Evolutionary conservation across 2,329 filamentous ascomycete species (phyloP).

Genomic region (Raffaelea ambrosiae): DNA sequence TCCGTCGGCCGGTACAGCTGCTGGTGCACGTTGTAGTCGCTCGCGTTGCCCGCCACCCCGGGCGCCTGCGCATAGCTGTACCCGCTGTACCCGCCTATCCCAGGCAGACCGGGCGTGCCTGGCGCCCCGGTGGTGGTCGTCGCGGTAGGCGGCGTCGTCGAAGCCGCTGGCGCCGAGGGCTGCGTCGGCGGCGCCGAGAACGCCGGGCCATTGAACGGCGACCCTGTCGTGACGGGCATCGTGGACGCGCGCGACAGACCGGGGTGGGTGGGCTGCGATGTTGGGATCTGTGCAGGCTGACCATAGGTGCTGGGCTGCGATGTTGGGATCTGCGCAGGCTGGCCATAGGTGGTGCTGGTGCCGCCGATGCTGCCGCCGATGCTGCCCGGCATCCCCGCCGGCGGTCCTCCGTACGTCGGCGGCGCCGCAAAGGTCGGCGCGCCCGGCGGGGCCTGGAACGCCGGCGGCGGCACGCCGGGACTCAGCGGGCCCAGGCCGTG

Average conservation of each 20-base stretch:
- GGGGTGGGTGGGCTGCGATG: slow-evolving; percentile 14
- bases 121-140: slow-evolving; percentile 27
- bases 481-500: slow-evolving; percentile 34
- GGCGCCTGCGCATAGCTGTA: slow-evolving; percentile 33
- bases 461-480: slow-evolving; percentile 26
- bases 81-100: slow-evolving; percentile 44
- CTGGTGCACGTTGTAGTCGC: slow-evolving; percentile 54
- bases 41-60: slow-evolving; percentile 13
- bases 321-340: slow-evolving; percentile 11
- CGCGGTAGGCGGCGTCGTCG: slow-evolving; percentile 18
- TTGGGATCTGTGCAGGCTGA: background rate
- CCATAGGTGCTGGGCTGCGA: no score
- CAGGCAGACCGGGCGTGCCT: slow-evolving; percentile 31
- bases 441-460: slow-evolving; percentile 28
- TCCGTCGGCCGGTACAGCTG: slow-evolving; percentile 64
- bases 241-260: slow-evolving; percentile 41
- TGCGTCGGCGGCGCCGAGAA: slow-evolving; percentile 34
- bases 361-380: background rate
- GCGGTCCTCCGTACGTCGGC: slow-evolving; percentile 24
- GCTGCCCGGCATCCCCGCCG: slow-evolving; percentile 26
- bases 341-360: slow-evolving; percentile 27
- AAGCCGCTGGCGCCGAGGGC: slow-evolving; percentile 20
- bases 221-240: slow-evolving; percentile 34
- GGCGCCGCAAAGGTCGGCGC: slow-evolving; percentile 31
- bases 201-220: slow-evolving; percentile 13